A percentile compares a stretch with the other conserved stretches of the same genome.
Conservation (phyloP, 495 filamentous ascomycete species). For the Copromyces sp. region DNA sequence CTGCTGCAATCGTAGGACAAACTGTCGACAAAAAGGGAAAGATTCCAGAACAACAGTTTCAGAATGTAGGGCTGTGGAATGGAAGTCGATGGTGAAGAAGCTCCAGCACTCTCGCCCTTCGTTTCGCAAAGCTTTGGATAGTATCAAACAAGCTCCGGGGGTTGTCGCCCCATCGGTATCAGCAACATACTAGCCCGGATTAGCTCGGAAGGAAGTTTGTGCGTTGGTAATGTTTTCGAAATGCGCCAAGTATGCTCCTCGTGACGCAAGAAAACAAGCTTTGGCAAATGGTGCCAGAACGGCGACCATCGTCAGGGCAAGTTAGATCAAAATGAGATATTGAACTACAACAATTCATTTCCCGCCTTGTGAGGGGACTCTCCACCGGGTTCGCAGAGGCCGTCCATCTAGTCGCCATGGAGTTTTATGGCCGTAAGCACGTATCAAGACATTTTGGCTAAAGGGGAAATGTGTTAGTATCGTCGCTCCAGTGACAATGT, state of each 20-base stretch:
- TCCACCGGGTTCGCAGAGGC: background rate
- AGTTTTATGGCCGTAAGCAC: background rate
- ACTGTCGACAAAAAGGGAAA: conserved; percentile 1
- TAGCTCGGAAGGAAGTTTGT: background rate
- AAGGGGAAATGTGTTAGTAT: background rate
- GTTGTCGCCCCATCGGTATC: background rate
- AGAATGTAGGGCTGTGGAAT: background rate
- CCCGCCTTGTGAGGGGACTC: background rate
- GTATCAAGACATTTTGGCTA: background rate
- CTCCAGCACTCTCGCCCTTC: background rate
- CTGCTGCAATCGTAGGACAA: background rate
- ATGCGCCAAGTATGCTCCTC: background rate
- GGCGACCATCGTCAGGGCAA: background rate
- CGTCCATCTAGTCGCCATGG: background rate
- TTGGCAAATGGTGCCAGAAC: background rate
- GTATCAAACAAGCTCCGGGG: background rate
- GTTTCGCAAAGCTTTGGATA: background rate
- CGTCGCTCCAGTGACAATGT: background rate
- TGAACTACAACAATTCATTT: background rate
- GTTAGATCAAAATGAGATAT: background rate
- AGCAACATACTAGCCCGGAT: background rate
- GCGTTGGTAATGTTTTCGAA: background rate
- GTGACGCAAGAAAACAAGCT: background rate
- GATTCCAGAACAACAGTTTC: conserved; percentile 11
- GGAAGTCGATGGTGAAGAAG: background rate